A percentile compares a stretch with the other conserved stretches of the same genome.
These are phyloP conservation scores for Schwanniomyces polymorphus DNA, from an alignment of 805 yeast genomes.

Conservation along the genomic window DNA sequence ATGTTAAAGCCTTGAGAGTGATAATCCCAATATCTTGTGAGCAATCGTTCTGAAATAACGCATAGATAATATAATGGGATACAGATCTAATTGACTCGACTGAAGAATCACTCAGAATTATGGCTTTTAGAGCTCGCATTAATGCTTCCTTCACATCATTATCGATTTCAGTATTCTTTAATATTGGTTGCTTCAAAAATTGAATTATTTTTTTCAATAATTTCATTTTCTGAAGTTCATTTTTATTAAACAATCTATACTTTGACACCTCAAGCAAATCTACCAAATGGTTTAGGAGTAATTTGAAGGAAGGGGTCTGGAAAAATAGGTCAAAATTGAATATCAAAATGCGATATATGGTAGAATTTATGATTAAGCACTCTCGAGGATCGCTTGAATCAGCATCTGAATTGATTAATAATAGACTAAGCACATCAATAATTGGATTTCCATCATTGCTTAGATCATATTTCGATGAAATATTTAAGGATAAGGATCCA, in stretches of 20 bases:
- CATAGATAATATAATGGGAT: conserved; percentile 46
- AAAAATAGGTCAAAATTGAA: conserved; percentile 64
- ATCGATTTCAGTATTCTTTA: conserved; percentile 4
- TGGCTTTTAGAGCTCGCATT: conserved; percentile 16
- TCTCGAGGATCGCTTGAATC: conserved; percentile 49
- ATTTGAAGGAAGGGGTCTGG: conserved; percentile 57
- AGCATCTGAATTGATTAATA: conserved; percentile 59
- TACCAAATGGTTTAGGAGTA: conserved; percentile 57
- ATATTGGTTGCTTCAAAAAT: conserved; percentile 40
- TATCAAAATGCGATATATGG: conserved; percentile 51
- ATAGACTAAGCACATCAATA: conserved; percentile 42
- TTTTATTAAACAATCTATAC: conserved; percentile 49
- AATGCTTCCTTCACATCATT: conserved; percentile 15
- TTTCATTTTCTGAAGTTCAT: conserved; percentile 54
- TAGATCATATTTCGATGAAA: conserved; percentile 7
- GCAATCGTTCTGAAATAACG: conserved; percentile 45
- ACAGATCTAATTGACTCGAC: conserved; percentile 56
- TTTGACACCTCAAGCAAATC: conserved; percentile 55
- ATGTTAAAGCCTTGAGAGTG: conserved; percentile 31
- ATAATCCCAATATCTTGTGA: conserved; percentile 35
- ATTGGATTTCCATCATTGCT: conserved; percentile 5
- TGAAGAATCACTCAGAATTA: conserved; percentile 43
- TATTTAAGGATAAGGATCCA: conserved; percentile 9
- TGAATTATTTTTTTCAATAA: conserved; percentile 48
- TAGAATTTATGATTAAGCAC: conserved; percentile 55